Conservation (phyloP, 1,139 yeast genomes). For the Saccharomyces hybrid region DNA sequence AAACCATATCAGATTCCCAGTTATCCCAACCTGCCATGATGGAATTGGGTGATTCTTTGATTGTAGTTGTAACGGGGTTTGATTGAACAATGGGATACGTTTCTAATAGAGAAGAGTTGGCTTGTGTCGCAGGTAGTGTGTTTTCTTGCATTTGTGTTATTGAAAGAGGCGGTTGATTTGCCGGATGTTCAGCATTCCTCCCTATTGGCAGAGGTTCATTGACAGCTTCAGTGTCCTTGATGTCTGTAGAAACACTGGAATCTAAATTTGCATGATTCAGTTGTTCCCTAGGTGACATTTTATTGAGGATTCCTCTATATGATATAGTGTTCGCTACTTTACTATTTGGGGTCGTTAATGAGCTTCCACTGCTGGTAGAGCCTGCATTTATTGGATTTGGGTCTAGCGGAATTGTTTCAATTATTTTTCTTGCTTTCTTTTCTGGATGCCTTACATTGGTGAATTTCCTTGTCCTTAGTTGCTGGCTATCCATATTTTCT, state of each 20-base stretch:
- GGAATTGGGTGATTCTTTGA: conserved; percentile 24
- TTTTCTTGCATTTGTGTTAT: neutral
- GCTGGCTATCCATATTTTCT: conserved; percentile 20
- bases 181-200: neutral
- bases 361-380: conserved; percentile 17
- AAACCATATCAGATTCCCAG: conserved; percentile 64
- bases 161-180: neutral
- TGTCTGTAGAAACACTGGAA: neutral
- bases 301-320: conserved; percentile 15
- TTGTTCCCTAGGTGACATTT: conserved; percentile 13
- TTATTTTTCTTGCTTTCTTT: conserved; percentile 62
- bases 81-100: neutral
- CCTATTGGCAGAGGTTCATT: neutral
- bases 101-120: neutral
- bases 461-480: conserved; percentile 38
- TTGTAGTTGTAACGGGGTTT: neutral
- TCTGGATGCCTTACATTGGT: conserved; percentile 56
- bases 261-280: conserved; percentile 1
- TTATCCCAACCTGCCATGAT: conserved; percentile 35
- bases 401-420: conserved; percentile 70
- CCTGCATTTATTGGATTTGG: conserved; percentile 59
- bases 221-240: neutral
- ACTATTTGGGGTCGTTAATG: conserved; percentile 15
- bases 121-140: neutral
- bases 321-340: conserved; percentile 8